These are phyloP conservation scores for Ceratocystis diversiconidia DNA, from an alignment of 2,329 filamentous ascomycete species.

Conservation along the genomic window DNA sequence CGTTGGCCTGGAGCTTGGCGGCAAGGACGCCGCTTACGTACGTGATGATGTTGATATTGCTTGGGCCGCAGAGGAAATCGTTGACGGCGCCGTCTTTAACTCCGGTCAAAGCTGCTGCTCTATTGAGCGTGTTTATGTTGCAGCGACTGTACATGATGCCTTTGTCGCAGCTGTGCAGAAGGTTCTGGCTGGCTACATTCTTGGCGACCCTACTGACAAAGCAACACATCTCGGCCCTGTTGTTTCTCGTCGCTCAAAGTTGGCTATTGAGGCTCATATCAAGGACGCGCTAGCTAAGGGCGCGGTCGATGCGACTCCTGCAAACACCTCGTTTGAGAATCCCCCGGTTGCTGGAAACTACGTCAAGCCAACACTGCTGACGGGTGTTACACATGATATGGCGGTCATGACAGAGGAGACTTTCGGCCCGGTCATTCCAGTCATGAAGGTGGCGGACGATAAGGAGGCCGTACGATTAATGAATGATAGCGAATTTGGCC, in stretches of 20 bases:
- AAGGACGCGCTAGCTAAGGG: constrained; percentile 71
- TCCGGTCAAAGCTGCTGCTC: constrained; percentile 97
- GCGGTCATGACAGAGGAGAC: constrained; percentile 85
- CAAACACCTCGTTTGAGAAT: constrained; percentile 60
- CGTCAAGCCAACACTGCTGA: constrained; percentile 71
- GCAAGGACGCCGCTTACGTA: constrained; percentile 89
- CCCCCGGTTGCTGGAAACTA: constrained; percentile 55
- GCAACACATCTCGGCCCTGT: constrained; percentile 77
- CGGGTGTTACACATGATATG: constrained; percentile 69
- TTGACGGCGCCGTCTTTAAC: constrained; percentile 94
- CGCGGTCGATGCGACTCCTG: constrained; percentile 70
- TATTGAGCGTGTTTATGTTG: constrained; percentile 81
- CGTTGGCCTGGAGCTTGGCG: constrained; percentile 81
- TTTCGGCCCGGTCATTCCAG: constrained; percentile 81
- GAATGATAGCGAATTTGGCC: constrained; percentile 88
- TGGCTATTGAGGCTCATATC: constrained; percentile 64
- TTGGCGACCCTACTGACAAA: constrained; percentile 76
- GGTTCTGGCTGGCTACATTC: constrained; percentile 65
- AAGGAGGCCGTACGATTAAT: constrained; percentile 70
- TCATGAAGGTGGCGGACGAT: constrained; percentile 74
- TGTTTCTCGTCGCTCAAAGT: constrained; percentile 64
- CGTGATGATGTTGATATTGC: constrained; percentile 71
- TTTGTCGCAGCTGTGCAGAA: constrained; percentile 70
- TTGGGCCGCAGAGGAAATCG: constrained; percentile 88
- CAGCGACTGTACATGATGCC: constrained; percentile 66